phyloP scores from a whole-genome alignment of 2,329 filamentous ascomycete species.

The Alternaria brassicae region DNA sequence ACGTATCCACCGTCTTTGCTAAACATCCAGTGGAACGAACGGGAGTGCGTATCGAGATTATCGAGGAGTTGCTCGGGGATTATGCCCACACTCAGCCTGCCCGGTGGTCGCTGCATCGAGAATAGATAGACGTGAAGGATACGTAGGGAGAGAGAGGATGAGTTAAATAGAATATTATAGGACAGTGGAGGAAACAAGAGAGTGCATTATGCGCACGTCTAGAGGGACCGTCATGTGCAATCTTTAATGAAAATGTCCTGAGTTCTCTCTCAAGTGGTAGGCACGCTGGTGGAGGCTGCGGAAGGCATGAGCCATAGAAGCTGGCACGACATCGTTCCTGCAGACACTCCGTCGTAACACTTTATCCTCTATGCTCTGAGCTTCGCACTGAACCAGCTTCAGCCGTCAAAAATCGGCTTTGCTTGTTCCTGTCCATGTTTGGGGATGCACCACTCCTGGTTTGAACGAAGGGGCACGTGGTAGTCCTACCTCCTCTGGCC shows the following conservation, averaged over 20 bases:
- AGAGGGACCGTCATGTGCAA: not conserved
- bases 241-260: not conserved
- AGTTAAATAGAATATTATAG: not conserved
- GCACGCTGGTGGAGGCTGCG: not conserved
- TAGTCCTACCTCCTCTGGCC: not conserved
- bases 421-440: not conserved
- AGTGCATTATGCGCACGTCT: not conserved
- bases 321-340: not conserved
- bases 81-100: conserved; percentile 18
- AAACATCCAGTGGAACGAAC: conserved; percentile 15
- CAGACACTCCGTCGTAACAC: not conserved
- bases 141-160: not conserved
- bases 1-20: conserved; percentile 7
- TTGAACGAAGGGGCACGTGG: not conserved
- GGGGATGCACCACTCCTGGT: not conserved
- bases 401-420: not conserved
- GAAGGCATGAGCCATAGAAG: not conserved
- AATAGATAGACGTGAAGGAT: not conserved
- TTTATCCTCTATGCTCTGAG: not conserved
- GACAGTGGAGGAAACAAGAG: not conserved
- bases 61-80: conserved; percentile 14
- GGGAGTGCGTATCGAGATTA: not conserved
- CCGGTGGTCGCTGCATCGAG: conserved; percentile 1
- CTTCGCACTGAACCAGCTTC: not conserved
- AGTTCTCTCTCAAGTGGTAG: not conserved